Conservation (phyloP, 2,329 filamentous ascomycete species). For the Magnaporthiopsis incrustans region DNA sequence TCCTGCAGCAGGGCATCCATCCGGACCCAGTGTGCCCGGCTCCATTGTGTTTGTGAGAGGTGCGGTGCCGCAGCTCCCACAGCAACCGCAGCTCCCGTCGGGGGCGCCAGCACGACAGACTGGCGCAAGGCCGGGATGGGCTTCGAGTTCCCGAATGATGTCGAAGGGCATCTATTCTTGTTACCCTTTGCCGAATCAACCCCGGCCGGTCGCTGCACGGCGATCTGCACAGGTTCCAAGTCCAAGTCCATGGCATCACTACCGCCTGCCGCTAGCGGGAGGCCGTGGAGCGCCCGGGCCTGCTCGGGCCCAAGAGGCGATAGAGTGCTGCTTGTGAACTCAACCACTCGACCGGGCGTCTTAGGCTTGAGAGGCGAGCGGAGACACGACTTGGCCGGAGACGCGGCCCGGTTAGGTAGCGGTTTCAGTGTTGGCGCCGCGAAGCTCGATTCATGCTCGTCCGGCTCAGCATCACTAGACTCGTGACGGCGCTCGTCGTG, state of each 20-base stretch:
- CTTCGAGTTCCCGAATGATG: neutral
- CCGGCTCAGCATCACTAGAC: slow-evolving; percentile 5
- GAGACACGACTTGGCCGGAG: slow-evolving; percentile 48
- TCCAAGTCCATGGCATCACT: slow-evolving; percentile 4
- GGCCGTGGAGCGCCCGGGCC: slow-evolving; percentile 10
- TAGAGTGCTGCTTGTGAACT: slow-evolving; percentile 44
- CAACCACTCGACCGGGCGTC: slow-evolving; percentile 50
- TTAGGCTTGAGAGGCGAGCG: slow-evolving; percentile 50
- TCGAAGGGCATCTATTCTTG: neutral
- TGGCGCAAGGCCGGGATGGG: neutral
- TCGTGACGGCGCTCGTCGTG: neutral
- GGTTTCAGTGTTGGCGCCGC: slow-evolving; percentile 36
- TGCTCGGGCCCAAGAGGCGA: slow-evolving; percentile 36
- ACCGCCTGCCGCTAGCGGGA: slow-evolving; percentile 9
- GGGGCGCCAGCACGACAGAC: neutral
- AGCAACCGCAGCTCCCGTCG: slow-evolving; percentile 2
- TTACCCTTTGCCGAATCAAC: slow-evolving; percentile 8
- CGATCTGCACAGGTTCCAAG: neutral
- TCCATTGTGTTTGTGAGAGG: slow-evolving; percentile 14
- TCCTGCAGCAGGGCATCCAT: slow-evolving; percentile 44
- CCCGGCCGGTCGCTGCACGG: neutral
- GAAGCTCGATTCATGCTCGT: slow-evolving; percentile 25
- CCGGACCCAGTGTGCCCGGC: slow-evolving; percentile 40
- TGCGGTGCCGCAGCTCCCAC: slow-evolving; percentile 6
- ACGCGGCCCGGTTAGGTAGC: slow-evolving; percentile 41